Conservation (phyloP, 2,329 filamentous ascomycete genomes). For the Emmonsia crescens region DNA sequence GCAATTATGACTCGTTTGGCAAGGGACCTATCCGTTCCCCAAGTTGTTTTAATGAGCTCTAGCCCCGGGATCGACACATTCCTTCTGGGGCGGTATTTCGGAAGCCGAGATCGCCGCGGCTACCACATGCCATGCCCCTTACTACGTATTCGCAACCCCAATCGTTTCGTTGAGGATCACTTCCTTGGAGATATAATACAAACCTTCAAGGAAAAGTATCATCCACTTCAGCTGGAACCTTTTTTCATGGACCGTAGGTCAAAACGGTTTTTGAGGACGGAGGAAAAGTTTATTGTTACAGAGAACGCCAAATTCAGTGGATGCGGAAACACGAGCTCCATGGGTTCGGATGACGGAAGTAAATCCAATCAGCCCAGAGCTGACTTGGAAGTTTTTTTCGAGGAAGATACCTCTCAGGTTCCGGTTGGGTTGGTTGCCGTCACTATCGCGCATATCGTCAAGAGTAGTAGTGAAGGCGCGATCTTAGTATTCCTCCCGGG, state of each 20-base stretch:
- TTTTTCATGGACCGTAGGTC: neutral
- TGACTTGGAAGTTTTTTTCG: conserved; percentile 16
- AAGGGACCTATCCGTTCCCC: conserved; percentile 27
- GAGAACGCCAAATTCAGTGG: neutral
- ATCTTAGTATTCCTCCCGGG: conserved; percentile 42
- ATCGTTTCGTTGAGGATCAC: neutral
- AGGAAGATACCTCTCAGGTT: conserved; percentile 26
- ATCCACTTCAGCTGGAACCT: neutral
- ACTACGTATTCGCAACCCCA: neutral
- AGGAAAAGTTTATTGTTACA: too few species aligned
- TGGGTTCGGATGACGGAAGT: conserved; percentile 16
- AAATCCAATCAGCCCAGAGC: neutral
- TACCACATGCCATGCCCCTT: neutral
- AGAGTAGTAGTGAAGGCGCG: conserved; percentile 28
- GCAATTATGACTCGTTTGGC: conserved; percentile 26
- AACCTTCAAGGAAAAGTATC: neutral
- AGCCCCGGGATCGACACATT: conserved; percentile 33
- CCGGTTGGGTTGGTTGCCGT: conserved; percentile 35
- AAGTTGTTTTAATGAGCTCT: conserved; percentile 41
- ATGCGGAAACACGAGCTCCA: neutral
- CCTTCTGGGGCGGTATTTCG: conserved; percentile 38
- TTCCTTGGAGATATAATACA: neutral
- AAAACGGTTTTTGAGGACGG: neutral
- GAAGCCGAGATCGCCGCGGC: conserved; percentile 12
- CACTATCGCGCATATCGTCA: conserved; percentile 37